These are phyloP conservation scores for Spizellomyces punctatus DNA, from an alignment of 192 early-diverging fungal genomes.

Conservation along the genomic window DNA sequence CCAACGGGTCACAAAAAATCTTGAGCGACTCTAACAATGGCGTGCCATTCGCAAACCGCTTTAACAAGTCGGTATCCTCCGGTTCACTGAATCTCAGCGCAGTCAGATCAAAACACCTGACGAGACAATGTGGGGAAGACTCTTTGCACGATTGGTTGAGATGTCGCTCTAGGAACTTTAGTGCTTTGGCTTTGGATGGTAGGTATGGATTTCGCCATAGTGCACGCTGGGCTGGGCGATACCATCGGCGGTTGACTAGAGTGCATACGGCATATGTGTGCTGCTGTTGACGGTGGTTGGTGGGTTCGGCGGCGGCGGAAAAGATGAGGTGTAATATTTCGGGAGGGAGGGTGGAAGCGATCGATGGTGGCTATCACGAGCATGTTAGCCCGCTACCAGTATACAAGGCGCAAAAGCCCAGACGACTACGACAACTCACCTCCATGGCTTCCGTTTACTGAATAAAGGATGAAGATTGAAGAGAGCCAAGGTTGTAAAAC, in stretches of 20 bases:
- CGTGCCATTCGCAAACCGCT: neutral
- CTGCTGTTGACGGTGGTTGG: slow-evolving; percentile 7
- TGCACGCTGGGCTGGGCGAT: neutral
- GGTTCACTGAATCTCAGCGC: slow-evolving; percentile 9
- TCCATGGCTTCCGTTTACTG: no score
- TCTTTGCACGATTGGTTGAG: neutral
- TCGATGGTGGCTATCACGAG: no score
- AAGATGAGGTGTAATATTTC: slow-evolving; percentile 16
- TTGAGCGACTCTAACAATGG: slow-evolving; percentile 1
- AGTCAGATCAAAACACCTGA: slow-evolving; percentile 17
- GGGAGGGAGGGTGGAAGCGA: slow-evolving; percentile 3
- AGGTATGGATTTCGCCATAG: slow-evolving; percentile 17
- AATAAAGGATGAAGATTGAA: no score
- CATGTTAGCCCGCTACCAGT: no score
- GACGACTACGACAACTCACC: no score
- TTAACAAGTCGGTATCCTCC: slow-evolving; percentile 15
- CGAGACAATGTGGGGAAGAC: slow-evolving; percentile 7
- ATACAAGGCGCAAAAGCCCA: no score
- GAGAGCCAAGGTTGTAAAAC: no score
- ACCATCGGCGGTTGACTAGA: slow-evolving; percentile 14
- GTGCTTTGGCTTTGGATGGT: neutral
- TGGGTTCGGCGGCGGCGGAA: neutral
- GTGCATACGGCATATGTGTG: slow-evolving; percentile 6
- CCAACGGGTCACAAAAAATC: slow-evolving; percentile 25
- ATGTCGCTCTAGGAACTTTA: slow-evolving; percentile 14